Evolutionary conservation across 2,329 filamentous ascomycete genomes (phyloP), one percentile per base, ranked within the genome.

Genomic region (Colletotrichum tanaceti): DNA sequence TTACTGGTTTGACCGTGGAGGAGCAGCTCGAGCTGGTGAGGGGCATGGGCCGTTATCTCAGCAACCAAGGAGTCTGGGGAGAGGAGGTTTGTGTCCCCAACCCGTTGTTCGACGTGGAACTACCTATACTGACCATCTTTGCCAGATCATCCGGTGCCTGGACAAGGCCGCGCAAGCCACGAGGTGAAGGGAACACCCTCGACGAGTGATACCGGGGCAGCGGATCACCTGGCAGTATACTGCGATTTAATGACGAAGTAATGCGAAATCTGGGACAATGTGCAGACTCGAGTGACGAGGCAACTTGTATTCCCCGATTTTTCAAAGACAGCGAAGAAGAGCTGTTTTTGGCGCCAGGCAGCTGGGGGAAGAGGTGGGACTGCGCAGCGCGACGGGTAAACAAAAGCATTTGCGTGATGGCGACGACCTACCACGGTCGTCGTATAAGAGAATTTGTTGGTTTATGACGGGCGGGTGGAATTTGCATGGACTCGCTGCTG

Each of bases 1-100:
- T 99, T 73, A 97, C 90, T 6, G 94, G 94, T n/a, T 82, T 99
- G 73, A 90, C 89, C 0, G 83, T 90, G 1, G 94, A 97, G 47
- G 93, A 99, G 80, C 95, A 99, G 81, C 85, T 97, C 70, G 95
- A 98, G 80, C 83, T 93, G 60, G 85, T 94, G 32, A 88, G 86
- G 76, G 84, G 84, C 9, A 88, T 92, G 77, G 83, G 84, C 64
- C 86, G 86, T 72, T 90, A 91, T 75, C 81, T 91, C 47, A 84
- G 84, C 70, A 91, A 91, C 75, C 89, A 91, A 77, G 88, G 87
- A n/a, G 77, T 81, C 4, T 76, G 82, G 65, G 74, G 77, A 55
- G 73, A 77, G 7, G 76, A 80, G 62, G 83, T 84, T 73, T 74
- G 80, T 75, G 6, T 86, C 20, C 14, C 22, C 35, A 82, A 81